Evolutionary conservation across 1,284 basidiomycete species (phyloP), one percentile per base, ranked within the genome.

Genomic region (Trichosporon sp.): DNA sequence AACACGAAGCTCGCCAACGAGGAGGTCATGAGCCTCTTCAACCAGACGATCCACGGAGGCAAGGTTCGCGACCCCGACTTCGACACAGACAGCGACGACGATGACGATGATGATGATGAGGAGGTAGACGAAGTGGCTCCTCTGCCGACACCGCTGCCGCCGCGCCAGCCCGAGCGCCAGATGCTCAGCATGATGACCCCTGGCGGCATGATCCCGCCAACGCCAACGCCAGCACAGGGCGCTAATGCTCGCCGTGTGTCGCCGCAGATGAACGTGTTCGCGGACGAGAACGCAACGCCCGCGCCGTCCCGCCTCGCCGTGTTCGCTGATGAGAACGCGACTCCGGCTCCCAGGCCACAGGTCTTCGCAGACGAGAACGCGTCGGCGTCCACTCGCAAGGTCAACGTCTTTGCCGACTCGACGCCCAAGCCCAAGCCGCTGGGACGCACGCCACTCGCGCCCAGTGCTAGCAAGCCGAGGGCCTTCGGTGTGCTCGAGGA

Each of bases 11-110:
- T 92, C 68, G 94, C 94, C 3, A 83, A 95, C 59, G 89, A 86
- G n/a, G 93, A 95, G 75, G 91, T 96, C 37, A 92, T 92, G 81
- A 89, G 88, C 63, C 91, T 96, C 87, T 95, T 92, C 77, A 95
- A 95, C 76, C 80, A 88, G 80, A 91, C 89, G 0, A 84, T 85
- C 57, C 77, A 77, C 46, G 78, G 74, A 14, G 75, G 74, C 60
- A 76, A 82, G 32, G 83, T 85, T 46, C 69, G 70, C 49, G 70
- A 77, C 13, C 78, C 64, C 31, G 72, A 75, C 58, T 60, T 60
- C 13, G 57, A 56, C 16, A 73, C 67, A 66, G 73, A 78, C 46
- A 71, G 73, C 56, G 76, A 79, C 46, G 79, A 80, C 27, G 81
- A 81, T 49, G 82, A 82, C 56, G 82, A 81, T 11, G 82, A 82